A percentile compares a stretch with the other conserved stretches of the same genome.
phyloP scores from a whole-genome alignment of 2,329 filamentous ascomycete species.

The Sclerotinia nivalis region DNA sequence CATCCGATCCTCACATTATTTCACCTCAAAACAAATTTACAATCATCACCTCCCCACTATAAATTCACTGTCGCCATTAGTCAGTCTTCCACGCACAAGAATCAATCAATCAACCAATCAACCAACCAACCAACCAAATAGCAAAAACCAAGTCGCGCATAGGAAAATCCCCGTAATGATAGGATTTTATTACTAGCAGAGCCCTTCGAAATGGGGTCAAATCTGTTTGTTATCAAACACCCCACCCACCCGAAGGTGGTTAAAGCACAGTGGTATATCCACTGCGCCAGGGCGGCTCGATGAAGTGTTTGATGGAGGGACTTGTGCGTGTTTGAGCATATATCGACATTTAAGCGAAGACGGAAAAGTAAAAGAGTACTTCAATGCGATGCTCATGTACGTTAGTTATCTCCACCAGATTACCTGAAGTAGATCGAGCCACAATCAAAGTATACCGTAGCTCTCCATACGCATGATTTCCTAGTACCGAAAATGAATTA shows the following conservation, averaged over 20 bases:
- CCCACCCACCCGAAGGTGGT: background rate
- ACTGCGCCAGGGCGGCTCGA: background rate
- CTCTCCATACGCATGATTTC: background rate
- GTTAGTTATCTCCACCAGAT: too few relatives aligned
- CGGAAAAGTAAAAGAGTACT: too few relatives aligned
- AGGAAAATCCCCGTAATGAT: too few relatives aligned
- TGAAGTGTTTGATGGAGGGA: background rate
- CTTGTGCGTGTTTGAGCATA: background rate
- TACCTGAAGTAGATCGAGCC: too few relatives aligned
- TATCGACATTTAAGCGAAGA: too few relatives aligned
- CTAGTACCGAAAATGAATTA: background rate
- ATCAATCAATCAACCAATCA: background rate
- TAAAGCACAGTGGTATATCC: background rate
- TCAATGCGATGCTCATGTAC: too few relatives aligned
- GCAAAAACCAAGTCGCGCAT: background rate
- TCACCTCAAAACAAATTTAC: background rate
- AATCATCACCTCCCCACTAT: background rate
- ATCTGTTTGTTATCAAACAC: background rate
- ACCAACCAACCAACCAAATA: background rate
- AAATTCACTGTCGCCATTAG: background rate
- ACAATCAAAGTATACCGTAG: background rate
- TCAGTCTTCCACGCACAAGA: background rate
- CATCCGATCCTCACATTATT: background rate
- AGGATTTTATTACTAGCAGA: background rate
- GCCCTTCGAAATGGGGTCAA: background rate